Conservation (phyloP, 139 green algal genomes). For the Coccomyxa sp. region DNA sequence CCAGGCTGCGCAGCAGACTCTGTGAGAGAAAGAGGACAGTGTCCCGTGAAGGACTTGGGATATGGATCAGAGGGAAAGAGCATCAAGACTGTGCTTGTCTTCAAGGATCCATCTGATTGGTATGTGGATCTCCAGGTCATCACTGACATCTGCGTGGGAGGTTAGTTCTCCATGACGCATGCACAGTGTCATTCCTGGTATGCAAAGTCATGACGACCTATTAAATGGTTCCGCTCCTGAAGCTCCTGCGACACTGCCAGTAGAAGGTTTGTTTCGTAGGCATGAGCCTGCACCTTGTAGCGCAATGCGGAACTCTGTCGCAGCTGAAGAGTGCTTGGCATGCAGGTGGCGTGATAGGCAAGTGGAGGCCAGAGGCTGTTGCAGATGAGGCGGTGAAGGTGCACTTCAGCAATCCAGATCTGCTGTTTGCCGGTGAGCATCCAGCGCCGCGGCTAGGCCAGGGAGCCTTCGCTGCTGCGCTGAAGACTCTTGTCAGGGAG, state of each 20-base stretch:
- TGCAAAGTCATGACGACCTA: not conserved
- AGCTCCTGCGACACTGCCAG: not conserved
- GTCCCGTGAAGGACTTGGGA: not conserved
- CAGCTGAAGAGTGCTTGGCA: not conserved
- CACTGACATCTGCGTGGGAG: conserved; percentile 47
- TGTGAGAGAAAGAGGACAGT: not conserved
- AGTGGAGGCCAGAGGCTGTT: not conserved
- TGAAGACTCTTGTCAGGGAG: conserved; percentile 44
- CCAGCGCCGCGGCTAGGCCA: conserved; percentile 61
- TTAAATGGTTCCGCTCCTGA: not conserved
- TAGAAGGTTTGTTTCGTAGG: too few species aligned
- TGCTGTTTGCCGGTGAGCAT: conserved; percentile 72
- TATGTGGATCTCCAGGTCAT: conserved; percentile 71
- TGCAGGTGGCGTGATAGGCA: conserved; percentile 22
- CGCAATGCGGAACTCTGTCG: not conserved
- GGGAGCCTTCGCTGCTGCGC: conserved; percentile 54
- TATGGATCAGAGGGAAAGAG: conserved; percentile 40
- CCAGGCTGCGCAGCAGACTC: not conserved
- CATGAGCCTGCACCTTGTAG: not conserved
- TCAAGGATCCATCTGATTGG: conserved; percentile 72
- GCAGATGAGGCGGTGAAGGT: conserved; percentile 15
- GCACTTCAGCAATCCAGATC: conserved; percentile 57
- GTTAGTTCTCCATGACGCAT: not conserved
- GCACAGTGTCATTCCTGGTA: not conserved
- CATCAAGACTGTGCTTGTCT: conserved; percentile 62